Evolutionary conservation across 1,284 basidiomycete species (phyloP).

Genomic region (Pseudozyma sp.): DNA sequence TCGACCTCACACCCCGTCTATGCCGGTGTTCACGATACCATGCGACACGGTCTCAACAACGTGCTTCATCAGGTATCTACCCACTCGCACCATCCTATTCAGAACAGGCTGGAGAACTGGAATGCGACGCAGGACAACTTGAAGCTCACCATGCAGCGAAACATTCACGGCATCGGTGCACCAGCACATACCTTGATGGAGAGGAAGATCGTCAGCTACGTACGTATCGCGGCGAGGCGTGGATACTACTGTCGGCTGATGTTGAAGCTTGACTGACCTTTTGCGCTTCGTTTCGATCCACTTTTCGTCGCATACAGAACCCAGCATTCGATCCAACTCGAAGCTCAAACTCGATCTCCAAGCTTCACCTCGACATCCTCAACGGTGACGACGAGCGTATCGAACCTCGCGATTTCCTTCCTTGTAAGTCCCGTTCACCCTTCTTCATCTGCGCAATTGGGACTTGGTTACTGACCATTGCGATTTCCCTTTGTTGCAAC

Average conservation of each 20-base stretch:
- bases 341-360: conserved; percentile 47
- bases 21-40: conserved; percentile 63
- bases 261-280: not conserved
- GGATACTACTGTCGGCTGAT: not conserved
- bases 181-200: conserved; percentile 94
- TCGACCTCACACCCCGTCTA: conserved; percentile 61
- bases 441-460: no score
- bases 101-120: conserved; percentile 74
- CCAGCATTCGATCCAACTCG: conserved; percentile 34
- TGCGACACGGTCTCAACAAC: conserved; percentile 61
- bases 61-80: conserved; percentile 54
- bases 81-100: conserved; percentile 56
- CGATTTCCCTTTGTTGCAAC: not conserved
- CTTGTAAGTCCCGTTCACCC: conserved; percentile 46
- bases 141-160: conserved; percentile 84
- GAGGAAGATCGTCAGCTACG: conserved; percentile 82
- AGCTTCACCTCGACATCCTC: conserved; percentile 65
- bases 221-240: conserved; percentile 70
- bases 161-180: conserved; percentile 85
- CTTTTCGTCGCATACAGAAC: conserved; percentile 12
- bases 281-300: no score
- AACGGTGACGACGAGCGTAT: conserved; percentile 65
- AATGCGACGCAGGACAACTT: conserved; percentile 89
- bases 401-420: conserved; percentile 64
- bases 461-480: not conserved